These are phyloP conservation scores for Plasmodium sp. DNA, from an alignment of 169 alveolate genomes.

Conservation along the genomic window DNA sequence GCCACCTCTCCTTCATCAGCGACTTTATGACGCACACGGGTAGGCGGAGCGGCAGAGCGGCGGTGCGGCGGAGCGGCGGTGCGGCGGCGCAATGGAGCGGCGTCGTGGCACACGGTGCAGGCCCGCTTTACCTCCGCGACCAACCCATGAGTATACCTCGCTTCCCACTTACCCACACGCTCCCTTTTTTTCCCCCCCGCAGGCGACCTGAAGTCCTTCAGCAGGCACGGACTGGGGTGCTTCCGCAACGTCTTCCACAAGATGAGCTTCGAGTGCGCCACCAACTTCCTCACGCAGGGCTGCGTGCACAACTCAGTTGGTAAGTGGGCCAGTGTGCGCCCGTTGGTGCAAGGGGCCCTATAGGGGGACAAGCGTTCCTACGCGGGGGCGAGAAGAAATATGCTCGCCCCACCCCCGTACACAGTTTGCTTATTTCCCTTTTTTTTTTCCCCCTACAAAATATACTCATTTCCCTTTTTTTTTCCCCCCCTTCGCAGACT, in stretches of 20 bases:
- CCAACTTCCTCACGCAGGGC: conserved; percentile 43
- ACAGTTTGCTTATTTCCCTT: not conserved
- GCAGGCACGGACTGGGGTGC: conserved; percentile 23
- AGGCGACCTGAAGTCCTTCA: conserved; percentile 60
- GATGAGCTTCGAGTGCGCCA: conserved; percentile 71
- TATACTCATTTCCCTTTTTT: not conserved
- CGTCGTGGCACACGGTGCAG: not conserved
- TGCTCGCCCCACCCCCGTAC: not conserved
- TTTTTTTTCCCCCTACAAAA: not conserved
- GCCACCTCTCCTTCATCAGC: conserved; percentile 97
- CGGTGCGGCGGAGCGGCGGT: not conserved
- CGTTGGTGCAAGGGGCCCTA: no score
- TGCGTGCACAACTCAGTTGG: conserved; percentile 66
- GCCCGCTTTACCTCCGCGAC: not conserved
- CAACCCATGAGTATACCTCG: not conserved
- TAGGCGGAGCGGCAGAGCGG: not conserved
- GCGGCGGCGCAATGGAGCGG: not conserved
- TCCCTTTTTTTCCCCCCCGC: not conserved
- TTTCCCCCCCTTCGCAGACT: not conserved
- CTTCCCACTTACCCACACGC: not conserved
- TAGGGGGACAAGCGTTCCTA: no score
- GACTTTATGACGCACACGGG: conserved; percentile 98
- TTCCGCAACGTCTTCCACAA: conserved; percentile 62
- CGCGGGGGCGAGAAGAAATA: not conserved
- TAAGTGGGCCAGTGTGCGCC: not conserved